A percentile compares a stretch with the other conserved stretches of the same genome.
Evolutionary conservation across 2,329 filamentous ascomycete genomes (phyloP).

Genomic region (Epichloe sibirici): DNA sequence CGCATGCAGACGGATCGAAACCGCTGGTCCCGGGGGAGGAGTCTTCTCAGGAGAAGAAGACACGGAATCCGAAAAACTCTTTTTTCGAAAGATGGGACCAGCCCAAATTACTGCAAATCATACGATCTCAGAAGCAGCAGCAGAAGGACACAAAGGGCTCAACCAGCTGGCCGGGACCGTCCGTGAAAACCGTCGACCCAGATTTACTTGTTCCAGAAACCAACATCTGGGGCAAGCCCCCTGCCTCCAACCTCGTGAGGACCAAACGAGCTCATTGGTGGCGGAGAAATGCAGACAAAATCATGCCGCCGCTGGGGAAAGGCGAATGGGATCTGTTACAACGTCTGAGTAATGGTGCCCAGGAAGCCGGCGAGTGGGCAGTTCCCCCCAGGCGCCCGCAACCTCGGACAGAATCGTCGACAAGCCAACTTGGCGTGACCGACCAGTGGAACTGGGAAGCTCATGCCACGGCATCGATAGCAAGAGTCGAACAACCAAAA

Average conservation of each 20-base stretch:
- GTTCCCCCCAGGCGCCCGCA: slow-evolving; percentile 22
- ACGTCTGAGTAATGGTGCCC: slow-evolving; percentile 31
- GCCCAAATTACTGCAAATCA: slow-evolving; percentile 29
- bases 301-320: slow-evolving; percentile 41
- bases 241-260: slow-evolving; percentile 25
- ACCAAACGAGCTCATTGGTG: slow-evolving; percentile 37
- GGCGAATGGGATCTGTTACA: slow-evolving; percentile 44
- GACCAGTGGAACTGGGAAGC: slow-evolving; percentile 29
- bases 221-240: slow-evolving; percentile 38
- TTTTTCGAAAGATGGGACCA: slow-evolving; percentile 39
- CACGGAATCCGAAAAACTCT: slow-evolving; percentile 11
- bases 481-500: slow-evolving; percentile 24
- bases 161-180: slow-evolving; percentile 14
- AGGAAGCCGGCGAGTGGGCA: slow-evolving; percentile 22
- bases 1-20: not conserved
- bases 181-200: slow-evolving; percentile 22
- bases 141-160: slow-evolving; percentile 14
- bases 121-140: slow-evolving; percentile 28
- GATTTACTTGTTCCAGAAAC: slow-evolving; percentile 23
- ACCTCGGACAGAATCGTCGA: slow-evolving; percentile 7
- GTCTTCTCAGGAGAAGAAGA: not conserved
- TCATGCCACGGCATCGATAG: slow-evolving; percentile 27
- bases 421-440: not conserved
- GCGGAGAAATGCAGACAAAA: slow-evolving; percentile 28
- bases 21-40: not conserved